phyloP scores from a whole-genome alignment of 306 rosid genomes.

The Castanea sativa region DNA sequence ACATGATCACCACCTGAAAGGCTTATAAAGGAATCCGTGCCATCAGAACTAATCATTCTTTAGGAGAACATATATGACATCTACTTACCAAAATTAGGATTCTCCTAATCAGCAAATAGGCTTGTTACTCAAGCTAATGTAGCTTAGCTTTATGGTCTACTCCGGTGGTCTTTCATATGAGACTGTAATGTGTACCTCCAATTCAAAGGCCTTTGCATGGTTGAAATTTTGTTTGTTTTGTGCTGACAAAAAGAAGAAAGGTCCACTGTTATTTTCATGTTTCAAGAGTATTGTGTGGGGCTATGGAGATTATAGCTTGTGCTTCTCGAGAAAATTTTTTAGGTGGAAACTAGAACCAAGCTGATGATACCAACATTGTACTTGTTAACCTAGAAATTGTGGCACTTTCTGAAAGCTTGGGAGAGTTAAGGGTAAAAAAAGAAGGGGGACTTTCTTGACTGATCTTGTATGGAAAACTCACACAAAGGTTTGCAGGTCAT shows the following conservation, averaged over 20 bases:
- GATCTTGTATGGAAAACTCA: too few species aligned
- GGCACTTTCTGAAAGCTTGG: neutral
- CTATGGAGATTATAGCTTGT: neutral
- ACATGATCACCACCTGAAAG: conserved; percentile 81
- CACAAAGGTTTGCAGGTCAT: too few species aligned
- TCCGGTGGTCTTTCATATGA: neutral
- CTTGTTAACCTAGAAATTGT: neutral
- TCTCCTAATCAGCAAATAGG: neutral
- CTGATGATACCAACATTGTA: neutral
- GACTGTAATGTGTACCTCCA: neutral
- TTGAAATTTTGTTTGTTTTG: neutral
- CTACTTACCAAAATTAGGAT: neutral
- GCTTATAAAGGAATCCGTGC: too few species aligned
- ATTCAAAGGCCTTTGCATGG: neutral
- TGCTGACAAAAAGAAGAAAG: neutral
- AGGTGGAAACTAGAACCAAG: neutral
- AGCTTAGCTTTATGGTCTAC: neutral
- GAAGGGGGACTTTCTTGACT: too few species aligned
- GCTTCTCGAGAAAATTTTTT: neutral
- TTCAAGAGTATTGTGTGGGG: neutral
- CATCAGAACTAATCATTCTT: too few species aligned
- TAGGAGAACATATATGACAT: too few species aligned
- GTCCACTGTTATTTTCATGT: neutral
- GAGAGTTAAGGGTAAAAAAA: neutral
- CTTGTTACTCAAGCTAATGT: neutral